Evolutionary conservation across 2,329 filamentous ascomycete species (phyloP), one percentile per base, ranked within the genome.

Genomic region (Rachicladosporium sp.): DNA sequence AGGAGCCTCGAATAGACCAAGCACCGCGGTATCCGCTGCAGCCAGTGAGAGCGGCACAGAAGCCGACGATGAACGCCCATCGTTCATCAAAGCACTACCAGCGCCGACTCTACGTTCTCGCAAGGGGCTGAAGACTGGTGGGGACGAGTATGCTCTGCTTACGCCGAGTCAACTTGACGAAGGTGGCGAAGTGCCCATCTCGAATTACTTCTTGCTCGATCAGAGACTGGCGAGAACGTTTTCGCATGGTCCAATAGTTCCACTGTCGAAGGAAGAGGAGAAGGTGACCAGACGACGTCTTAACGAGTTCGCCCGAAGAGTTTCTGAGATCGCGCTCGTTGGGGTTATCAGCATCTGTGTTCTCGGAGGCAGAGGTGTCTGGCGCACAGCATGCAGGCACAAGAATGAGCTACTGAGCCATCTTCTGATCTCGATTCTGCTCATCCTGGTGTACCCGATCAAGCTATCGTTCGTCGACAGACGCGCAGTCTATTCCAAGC

Each of bases 41-140:
- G 36, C 35, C 36, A 94, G 85, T 59, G 88, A 94, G 50, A 94
- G 87, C 58, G 89, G 89, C 15, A 93, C 88, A 11, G 89, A 96
- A 58, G 89, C 89, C 31, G 89, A 95, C 53, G 89, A 96, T 64
- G 89, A 96, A 60, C 82, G 88, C 46, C 69, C 33, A 59, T 64
- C 8, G 4, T 80, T 89, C 50, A 68, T 94, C 41, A 91, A 82
- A 58, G 82, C 87, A 1, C 65, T 95, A 13, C 88, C 89, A 1
- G 84, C 88, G 2, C 83, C 88, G 2, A 80, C 72, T n/a, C 50
- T 71, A 6, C 73, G 77, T 44, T 69, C 76, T 27, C 80, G 82
- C 56, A 95, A 94, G 63, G 88, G 87, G 6, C 61, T 94, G 36
- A 73, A 81, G 43, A 79, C 74, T 43, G 48, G 57, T 29, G 56